phyloP scores from a whole-genome alignment of 2,329 filamentous ascomycete genomes.

The Hawksworthiomyces lignivorus region DNA sequence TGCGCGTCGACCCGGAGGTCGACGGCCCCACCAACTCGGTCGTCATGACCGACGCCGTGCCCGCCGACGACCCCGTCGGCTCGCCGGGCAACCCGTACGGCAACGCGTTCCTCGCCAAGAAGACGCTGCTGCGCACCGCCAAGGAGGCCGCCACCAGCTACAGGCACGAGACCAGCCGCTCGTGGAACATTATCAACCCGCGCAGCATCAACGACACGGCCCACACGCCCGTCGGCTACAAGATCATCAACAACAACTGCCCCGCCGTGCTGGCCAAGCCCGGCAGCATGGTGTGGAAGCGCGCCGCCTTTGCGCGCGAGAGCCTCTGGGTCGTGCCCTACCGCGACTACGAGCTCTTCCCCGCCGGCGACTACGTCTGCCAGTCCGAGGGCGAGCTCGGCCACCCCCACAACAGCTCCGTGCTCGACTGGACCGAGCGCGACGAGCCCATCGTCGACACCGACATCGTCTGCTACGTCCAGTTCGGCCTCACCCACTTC shows the following conservation, averaged over 20 bases:
- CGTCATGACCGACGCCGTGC: conserved; percentile 71
- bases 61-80: conserved; percentile 66
- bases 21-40: conserved; percentile 72
- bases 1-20: conserved; percentile 79
- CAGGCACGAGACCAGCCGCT: conserved; percentile 64
- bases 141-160: conserved; percentile 69
- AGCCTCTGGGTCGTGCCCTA: conserved; percentile 85
- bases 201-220: conserved; percentile 53
- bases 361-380: conserved; percentile 78
- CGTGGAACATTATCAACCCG: conserved; percentile 36
- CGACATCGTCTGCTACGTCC: conserved; percentile 88
- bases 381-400: conserved; percentile 77
- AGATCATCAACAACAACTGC: conserved; percentile 81
- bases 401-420: conserved; percentile 35
- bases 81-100: conserved; percentile 79
- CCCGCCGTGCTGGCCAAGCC: conserved; percentile 72
- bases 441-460: conserved; percentile 69
- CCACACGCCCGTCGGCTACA: conserved; percentile 73
- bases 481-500: conserved; percentile 86
- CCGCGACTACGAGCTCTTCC: conserved; percentile 72
- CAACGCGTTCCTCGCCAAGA: conserved; percentile 81
- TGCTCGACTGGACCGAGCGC: conserved; percentile 68
- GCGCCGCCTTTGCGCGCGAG: conserved; percentile 82
- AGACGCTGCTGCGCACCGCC: conserved; percentile 69
- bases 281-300: conserved; percentile 77